Percentiles rank a stretch among this genome's conserved stretches.
Evolutionary conservation across 257 asterid species (phyloP).

Genomic region (Nicotiana benthamiana): DNA sequence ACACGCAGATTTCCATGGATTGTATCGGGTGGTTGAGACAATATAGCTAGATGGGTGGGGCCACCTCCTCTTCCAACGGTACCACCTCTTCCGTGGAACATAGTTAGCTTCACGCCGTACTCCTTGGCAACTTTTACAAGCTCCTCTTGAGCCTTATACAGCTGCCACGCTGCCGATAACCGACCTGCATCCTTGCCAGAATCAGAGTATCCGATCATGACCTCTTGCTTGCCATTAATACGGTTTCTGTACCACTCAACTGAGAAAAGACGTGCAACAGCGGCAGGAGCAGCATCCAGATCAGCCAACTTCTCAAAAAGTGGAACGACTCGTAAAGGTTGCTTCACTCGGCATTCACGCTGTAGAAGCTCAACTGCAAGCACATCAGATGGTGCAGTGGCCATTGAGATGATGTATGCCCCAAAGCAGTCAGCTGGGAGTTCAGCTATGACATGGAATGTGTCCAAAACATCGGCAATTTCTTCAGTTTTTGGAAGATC

Average conservation of each 20-base stretch:
- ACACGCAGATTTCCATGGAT: slow-evolving; percentile 47
- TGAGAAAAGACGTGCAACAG: slow-evolving; percentile 48
- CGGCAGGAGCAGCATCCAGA: slow-evolving; percentile 47
- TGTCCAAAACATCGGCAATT: slow-evolving; percentile 43
- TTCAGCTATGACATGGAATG: slow-evolving; percentile 40
- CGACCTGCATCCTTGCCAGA: slow-evolving; percentile 60
- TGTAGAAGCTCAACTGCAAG: slow-evolving; percentile 52
- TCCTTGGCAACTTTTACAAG: slow-evolving; percentile 41
- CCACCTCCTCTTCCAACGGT: slow-evolving; percentile 60
- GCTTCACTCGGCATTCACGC: slow-evolving; percentile 40
- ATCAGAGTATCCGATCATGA: slow-evolving; percentile 55
- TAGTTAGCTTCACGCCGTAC: slow-evolving; percentile 39
- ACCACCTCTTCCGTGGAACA: slow-evolving; percentile 60
- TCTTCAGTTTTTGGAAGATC: slow-evolving; percentile 49
- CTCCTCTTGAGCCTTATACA: slow-evolving; percentile 52
- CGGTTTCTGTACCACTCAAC: slow-evolving; percentile 45
- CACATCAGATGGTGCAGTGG: slow-evolving; percentile 45
- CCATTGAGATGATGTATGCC: slow-evolving; percentile 46
- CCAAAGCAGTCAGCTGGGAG: slow-evolving; percentile 45
- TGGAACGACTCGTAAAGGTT: slow-evolving; percentile 42
- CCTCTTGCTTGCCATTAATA: slow-evolving; percentile 46
- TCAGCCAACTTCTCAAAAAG: slow-evolving; percentile 47
- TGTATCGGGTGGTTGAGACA: slow-evolving; percentile 54
- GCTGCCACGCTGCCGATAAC: slow-evolving; percentile 50
- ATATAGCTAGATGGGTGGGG: slow-evolving; percentile 52